Conservation (phyloP, 1,284 basidiomycete species). For the Leccinum huronense region DNA sequence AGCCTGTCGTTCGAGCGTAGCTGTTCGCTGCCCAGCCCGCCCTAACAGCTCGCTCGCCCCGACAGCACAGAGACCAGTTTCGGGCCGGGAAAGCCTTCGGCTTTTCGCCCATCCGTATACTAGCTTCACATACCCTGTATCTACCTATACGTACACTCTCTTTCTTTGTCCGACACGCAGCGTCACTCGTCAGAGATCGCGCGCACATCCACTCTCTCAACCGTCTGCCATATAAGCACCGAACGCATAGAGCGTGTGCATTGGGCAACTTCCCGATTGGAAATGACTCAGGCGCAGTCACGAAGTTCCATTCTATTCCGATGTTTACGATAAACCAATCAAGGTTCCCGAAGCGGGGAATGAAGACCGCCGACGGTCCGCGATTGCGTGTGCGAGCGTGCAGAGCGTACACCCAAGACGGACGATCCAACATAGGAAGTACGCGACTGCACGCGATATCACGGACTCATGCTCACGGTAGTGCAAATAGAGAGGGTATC, state of each 20-base stretch:
- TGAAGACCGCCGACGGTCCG: background rate
- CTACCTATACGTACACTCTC: too few species aligned
- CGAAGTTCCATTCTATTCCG: background rate
- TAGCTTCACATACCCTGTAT: too few species aligned
- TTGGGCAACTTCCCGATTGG: background rate
- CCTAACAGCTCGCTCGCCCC: background rate
- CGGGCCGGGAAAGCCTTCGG: background rate
- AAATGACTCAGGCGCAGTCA: background rate
- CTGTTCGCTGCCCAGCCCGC: background rate
- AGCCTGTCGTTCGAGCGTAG: background rate
- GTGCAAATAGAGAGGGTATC: background rate
- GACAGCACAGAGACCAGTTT: background rate
- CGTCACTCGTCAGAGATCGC: too few species aligned
- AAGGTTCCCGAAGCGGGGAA: background rate
- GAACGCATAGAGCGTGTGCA: background rate
- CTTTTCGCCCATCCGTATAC: background rate
- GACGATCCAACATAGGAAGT: background rate
- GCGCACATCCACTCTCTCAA: too few species aligned
- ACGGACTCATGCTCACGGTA: background rate
- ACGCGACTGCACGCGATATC: background rate
- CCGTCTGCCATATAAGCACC: too few species aligned
- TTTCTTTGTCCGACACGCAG: too few species aligned
- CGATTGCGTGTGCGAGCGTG: background rate
- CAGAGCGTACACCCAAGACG: background rate
- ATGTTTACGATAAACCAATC: slow-evolving; percentile 3